Percentiles rank a stretch among this genome's conserved stretches.
phyloP scores from a whole-genome alignment of 176 grass and related monocot genomes.

The Cymbopogon citratus region DNA sequence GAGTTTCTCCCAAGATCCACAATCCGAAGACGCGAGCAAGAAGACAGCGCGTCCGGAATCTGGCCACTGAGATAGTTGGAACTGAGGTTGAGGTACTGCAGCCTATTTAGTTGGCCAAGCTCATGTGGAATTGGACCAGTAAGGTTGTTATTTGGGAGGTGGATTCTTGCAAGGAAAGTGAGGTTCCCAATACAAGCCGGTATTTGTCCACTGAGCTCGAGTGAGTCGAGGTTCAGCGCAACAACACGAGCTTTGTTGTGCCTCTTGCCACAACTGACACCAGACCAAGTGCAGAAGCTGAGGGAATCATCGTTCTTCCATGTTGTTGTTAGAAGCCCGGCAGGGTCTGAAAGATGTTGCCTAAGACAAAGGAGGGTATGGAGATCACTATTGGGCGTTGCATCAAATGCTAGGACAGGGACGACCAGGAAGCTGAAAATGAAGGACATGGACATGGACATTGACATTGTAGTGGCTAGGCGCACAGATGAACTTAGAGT shows the following conservation, averaged over 20 bases:
- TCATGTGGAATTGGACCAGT: constrained; percentile 29
- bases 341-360: not conserved
- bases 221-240: constrained; percentile 19
- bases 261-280: constrained; percentile 28
- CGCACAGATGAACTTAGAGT: too few species aligned
- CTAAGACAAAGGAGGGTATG: constrained; percentile 27
- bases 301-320: constrained; percentile 26
- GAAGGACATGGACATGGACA: too few species aligned
- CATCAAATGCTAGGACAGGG: too few species aligned
- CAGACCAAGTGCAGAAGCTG: constrained; percentile 35
- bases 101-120: constrained; percentile 17
- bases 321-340: not conserved
- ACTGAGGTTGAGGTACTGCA: constrained; percentile 34
- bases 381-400: not conserved
- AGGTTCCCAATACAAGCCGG: constrained; percentile 32
- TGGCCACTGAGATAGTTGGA: constrained; percentile 14
- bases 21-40: constrained; percentile 15
- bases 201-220: constrained; percentile 22
- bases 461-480: too few species aligned
- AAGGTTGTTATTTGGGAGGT: constrained; percentile 18
- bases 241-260: constrained; percentile 10
- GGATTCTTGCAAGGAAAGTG: constrained; percentile 27
- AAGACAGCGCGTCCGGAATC: constrained; percentile 16
- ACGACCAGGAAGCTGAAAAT: too few species aligned
- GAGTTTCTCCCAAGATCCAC: constrained; percentile 24